Conservation (phyloP, 2,329 filamentous ascomycete genomes). For the Xylariales sp. region DNA sequence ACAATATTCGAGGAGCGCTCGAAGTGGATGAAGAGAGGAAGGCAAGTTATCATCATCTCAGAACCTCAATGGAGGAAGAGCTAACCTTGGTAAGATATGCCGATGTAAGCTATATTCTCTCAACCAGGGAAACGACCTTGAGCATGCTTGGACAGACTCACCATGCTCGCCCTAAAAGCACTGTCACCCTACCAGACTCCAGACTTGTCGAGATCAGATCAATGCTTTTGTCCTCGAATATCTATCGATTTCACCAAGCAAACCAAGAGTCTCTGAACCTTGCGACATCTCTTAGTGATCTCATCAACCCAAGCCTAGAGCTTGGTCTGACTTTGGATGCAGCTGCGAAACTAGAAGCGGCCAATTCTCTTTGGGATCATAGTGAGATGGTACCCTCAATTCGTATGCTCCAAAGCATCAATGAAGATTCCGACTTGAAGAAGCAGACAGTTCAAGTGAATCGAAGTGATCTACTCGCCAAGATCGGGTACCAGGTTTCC, state of each 20-base stretch:
- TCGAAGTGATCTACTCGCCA: slow-evolving; percentile 75
- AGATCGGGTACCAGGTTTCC: slow-evolving; percentile 82
- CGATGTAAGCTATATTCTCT: slow-evolving; percentile 75
- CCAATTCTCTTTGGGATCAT: slow-evolving; percentile 90
- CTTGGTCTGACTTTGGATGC: slow-evolving; percentile 75
- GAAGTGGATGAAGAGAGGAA: slow-evolving; percentile 77
- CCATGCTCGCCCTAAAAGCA: slow-evolving; percentile 56
- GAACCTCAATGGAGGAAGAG: background rate
- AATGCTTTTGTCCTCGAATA: slow-evolving; percentile 68
- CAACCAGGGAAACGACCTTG: slow-evolving; percentile 76
- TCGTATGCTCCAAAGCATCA: slow-evolving; percentile 74
- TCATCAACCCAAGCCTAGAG: slow-evolving; percentile 64
- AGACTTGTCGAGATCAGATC: slow-evolving; percentile 70
- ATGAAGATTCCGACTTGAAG: slow-evolving; percentile 55
- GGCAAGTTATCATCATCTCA: slow-evolving; percentile 45
- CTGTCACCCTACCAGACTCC: slow-evolving; percentile 57
- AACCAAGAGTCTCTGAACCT: slow-evolving; percentile 84
- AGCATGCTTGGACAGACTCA: slow-evolving; percentile 70
- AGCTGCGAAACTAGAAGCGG: slow-evolving; percentile 74
- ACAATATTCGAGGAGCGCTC: slow-evolving; percentile 60
- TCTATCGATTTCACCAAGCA: slow-evolving; percentile 75
- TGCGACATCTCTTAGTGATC: slow-evolving; percentile 74
- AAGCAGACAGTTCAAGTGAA: slow-evolving; percentile 69
- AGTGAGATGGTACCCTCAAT: slow-evolving; percentile 88
- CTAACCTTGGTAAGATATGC: slow-evolving; percentile 52